phyloP scores from a whole-genome alignment of 2,329 filamentous ascomycete species.

The Neocatenulostroma microsporum region DNA sequence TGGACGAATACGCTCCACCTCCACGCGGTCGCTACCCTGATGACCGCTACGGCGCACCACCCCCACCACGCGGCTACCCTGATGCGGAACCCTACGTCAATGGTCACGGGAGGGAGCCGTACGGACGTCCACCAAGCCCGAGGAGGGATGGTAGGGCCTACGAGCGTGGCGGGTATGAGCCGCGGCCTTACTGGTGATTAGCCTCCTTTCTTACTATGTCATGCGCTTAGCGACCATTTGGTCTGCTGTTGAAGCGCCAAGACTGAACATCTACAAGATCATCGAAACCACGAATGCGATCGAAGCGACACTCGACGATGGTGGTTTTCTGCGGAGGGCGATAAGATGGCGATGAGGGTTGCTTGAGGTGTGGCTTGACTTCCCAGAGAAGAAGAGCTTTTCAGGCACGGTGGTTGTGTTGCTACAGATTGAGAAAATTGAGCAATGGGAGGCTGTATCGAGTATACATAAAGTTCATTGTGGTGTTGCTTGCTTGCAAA shows the following conservation, averaged over 20 bases:
- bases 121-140: constrained; percentile 41
- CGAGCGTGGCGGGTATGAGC: constrained; percentile 22
- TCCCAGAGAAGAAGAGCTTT: not conserved
- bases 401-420: not conserved
- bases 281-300: not conserved
- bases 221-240: not conserved
- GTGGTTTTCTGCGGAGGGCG: not conserved
- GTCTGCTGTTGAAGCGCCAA: not conserved
- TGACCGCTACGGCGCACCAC: constrained; percentile 57
- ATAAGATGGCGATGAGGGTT: not conserved
- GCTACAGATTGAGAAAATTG: not conserved
- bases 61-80: constrained; percentile 44
- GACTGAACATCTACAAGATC: not conserved
- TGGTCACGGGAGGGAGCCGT: constrained; percentile 48
- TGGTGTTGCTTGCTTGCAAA: constrained; percentile 1
- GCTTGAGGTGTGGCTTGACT: too few relatives aligned
- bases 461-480: constrained; percentile 6
- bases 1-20: constrained; percentile 62
- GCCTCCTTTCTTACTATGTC: constrained; percentile 13
- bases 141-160: constrained; percentile 36
- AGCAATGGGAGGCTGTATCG: not conserved
- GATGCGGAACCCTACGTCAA: constrained; percentile 55
- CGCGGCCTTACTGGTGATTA: constrained; percentile 26
- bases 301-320: not conserved
- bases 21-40: constrained; percentile 53